A percentile compares a stretch with the other conserved stretches of the same genome.
phyloP scores from a whole-genome alignment of 352 stramenopile species.

The Phytophthora citricola region DNA sequence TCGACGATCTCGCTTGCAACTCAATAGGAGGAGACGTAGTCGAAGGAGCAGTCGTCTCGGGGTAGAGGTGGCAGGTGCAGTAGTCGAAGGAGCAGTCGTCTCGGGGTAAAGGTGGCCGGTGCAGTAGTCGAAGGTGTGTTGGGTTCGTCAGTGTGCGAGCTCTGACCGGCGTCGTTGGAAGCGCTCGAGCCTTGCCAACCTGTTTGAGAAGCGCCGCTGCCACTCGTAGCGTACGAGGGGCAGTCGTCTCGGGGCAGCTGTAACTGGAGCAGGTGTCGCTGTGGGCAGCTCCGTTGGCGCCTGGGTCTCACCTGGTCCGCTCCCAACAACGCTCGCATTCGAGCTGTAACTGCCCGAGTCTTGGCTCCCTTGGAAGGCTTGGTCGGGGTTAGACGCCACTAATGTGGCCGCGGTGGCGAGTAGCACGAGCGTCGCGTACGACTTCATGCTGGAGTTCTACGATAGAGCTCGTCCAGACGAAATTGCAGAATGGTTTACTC shows the following conservation, averaged over 20 bases:
- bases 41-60: not conserved
- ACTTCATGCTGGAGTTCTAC: constrained; percentile 17
- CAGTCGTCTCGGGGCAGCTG: constrained; percentile 1
- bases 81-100: not conserved
- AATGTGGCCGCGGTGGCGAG: constrained; percentile 12
- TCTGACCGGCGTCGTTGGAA: too few species aligned
- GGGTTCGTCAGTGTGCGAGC: not conserved
- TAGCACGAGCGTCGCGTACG: constrained; percentile 12
- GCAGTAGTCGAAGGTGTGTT: not conserved
- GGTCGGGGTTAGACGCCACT: constrained; percentile 10
- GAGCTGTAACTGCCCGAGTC: constrained; percentile 8
- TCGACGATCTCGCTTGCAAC: not conserved
- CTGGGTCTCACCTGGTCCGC: constrained; percentile 3
- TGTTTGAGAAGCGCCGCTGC: not conserved
- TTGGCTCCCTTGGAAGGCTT: constrained; percentile 7
- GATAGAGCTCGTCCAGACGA: not conserved
- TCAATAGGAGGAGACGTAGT: not conserved
- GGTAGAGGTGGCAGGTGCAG: not conserved
- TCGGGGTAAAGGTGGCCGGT: not conserved
- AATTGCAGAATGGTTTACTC: constrained; percentile 20
- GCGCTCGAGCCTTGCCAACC: too few species aligned
- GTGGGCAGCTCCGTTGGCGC: constrained; percentile 14
- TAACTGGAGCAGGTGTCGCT: constrained; percentile 20
- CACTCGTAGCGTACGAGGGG: not conserved
- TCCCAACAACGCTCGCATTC: constrained; percentile 12